Evolutionary conservation across 2,329 filamentous ascomycete genomes (phyloP).

Genomic region (Sarocladium strictum): DNA sequence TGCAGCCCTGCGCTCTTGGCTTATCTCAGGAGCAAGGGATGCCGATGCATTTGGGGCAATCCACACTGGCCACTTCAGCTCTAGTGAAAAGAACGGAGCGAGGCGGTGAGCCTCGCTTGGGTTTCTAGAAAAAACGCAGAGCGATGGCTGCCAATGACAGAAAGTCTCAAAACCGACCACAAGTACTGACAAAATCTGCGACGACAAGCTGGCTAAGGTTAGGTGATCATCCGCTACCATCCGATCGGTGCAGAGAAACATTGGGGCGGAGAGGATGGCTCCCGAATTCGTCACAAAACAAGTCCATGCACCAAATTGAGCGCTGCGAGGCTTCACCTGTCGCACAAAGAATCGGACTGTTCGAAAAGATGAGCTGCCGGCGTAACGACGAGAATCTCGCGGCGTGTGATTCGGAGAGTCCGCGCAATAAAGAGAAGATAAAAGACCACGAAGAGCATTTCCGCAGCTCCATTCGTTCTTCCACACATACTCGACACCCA

Average conservation of each 20-base stretch:
- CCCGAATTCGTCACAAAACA: neutral
- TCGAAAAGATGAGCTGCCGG: conserved; percentile 4
- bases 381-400: neutral
- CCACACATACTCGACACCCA: neutral
- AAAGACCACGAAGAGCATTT: neutral
- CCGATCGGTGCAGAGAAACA: neutral
- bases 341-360: conserved; percentile 4
- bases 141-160: neutral
- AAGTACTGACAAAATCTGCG: neutral
- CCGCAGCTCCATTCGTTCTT: neutral
- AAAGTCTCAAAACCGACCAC: neutral
- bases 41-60: neutral
- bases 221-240: neutral
- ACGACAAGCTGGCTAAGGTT: neutral
- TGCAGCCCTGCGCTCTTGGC: too few relatives aligned
- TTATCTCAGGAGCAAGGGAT: neutral
- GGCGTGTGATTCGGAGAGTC: neutral
- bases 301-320: neutral
- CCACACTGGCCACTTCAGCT: neutral
- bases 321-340: neutral
- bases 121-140: conserved; percentile 1
- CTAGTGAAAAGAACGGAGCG: neutral
- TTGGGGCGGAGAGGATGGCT: neutral
- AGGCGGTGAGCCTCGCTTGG: neutral
- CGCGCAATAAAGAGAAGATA: neutral